These are phyloP conservation scores for Phycomyces nitens DNA, from an alignment of 192 early-diverging fungal species.

Conservation along the genomic window DNA sequence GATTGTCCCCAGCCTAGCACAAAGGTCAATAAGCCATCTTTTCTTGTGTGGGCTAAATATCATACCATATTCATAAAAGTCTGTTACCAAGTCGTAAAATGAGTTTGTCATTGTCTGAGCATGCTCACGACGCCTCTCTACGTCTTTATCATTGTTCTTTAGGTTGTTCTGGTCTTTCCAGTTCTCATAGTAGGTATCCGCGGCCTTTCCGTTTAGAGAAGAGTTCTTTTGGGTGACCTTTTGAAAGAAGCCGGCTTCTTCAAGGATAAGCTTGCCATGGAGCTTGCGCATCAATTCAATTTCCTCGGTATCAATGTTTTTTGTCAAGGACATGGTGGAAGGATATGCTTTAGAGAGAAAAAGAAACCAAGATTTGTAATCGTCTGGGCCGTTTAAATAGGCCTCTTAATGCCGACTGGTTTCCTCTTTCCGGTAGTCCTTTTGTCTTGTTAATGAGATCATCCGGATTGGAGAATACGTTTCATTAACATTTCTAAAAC, in stretches of 20 bases:
- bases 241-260: slow-evolving; percentile 30
- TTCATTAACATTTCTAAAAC: too few relatives aligned
- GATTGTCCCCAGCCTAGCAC: slow-evolving; percentile 68
- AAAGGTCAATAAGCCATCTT: slow-evolving; percentile 25
- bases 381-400: too few relatives aligned
- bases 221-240: slow-evolving; percentile 38
- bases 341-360: not conserved
- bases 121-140: slow-evolving; percentile 32
- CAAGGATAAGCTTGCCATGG: slow-evolving; percentile 36
- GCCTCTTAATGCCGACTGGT: too few relatives aligned
- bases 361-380: too few relatives aligned
- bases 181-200: slow-evolving; percentile 33
- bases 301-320: slow-evolving; percentile 22
- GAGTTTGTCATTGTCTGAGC: slow-evolving; percentile 43
- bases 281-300: slow-evolving; percentile 27
- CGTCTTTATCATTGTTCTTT: slow-evolving; percentile 31
- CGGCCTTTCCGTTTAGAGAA: slow-evolving; percentile 21
- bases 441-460: too few relatives aligned
- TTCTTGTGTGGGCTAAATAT: slow-evolving; percentile 1
- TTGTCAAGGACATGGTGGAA: slow-evolving; percentile 19
- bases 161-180: slow-evolving; percentile 40
- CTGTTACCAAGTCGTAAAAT: slow-evolving; percentile 43
- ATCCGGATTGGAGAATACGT: too few relatives aligned
- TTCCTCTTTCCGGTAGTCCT: too few relatives aligned
- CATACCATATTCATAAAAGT: slow-evolving; percentile 46